These are phyloP conservation scores for Avena atlantica DNA, from an alignment of 176 grass and related monocot genomes.

Conservation along the genomic window DNA sequence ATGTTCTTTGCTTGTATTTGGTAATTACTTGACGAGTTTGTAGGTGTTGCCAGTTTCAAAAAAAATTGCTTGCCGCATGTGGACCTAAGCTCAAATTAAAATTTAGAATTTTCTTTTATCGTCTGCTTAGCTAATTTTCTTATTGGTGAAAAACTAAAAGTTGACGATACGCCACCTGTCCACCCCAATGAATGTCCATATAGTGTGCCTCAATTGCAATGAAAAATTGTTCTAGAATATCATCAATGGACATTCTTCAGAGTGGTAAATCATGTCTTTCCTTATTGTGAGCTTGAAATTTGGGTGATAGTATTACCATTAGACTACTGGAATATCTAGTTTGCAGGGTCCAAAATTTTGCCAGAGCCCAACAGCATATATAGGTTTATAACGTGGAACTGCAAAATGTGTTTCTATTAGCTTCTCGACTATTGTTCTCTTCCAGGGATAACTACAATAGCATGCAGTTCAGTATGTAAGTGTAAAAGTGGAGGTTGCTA, in stretches of 20 bases:
- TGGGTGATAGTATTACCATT: not conserved
- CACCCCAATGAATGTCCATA: not conserved
- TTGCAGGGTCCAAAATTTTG: not conserved
- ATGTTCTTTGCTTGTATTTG: conserved; percentile 17
- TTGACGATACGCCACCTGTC: not conserved
- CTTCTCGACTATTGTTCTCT: too few species aligned
- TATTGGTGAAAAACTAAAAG: not conserved
- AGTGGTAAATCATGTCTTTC: not conserved
- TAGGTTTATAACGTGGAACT: not conserved
- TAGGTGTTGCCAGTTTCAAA: too few species aligned
- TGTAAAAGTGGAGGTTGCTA: too few species aligned
- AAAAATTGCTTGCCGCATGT: not conserved
- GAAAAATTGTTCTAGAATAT: not conserved
- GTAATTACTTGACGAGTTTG: conserved; percentile 1
- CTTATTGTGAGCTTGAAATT: not conserved
- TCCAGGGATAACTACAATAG: too few species aligned
- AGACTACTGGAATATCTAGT: not conserved
- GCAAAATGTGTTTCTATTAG: not conserved
- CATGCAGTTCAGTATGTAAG: too few species aligned
- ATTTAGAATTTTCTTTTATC: not conserved
- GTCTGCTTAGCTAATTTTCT: conserved; percentile 5
- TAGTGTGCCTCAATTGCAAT: not conserved
- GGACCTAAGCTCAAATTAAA: not conserved
- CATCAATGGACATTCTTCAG: not conserved
- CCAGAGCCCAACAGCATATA: not conserved